Evolutionary conservation across 2,329 filamentous ascomycete species (phyloP), one percentile per base, ranked within the genome.

Genomic region (Neoascochyta sp.): DNA sequence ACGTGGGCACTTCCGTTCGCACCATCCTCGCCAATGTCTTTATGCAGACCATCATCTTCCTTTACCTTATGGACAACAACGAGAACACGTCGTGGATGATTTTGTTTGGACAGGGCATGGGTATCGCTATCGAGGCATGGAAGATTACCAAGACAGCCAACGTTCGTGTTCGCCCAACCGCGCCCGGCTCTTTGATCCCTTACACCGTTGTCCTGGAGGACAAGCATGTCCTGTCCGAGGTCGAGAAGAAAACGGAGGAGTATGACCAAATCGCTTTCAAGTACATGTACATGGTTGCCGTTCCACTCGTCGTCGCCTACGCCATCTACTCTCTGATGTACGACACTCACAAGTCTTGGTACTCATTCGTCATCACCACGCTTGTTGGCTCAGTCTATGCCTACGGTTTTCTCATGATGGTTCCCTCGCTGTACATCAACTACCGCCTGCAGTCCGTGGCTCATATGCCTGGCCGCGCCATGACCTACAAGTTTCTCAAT

Each of bases 51-150:
- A 75, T 96, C 56, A 95, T 98, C 64, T 93, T 98, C 75, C 74
- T 98, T 24, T 98, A 98, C 66, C 76, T 98, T 16, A 70, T 98
- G 52, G 92, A 98, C 69, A 96, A 98, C 70, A 93, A 88, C 46
- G 88, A 95, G 36, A 93, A 92, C 62, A 98, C 92, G 1, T 94
- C 85, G 44, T 98, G 90, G 90, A 96, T 98, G 88, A 96, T 98
- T 50, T 72, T 98, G 12, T 88, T 89, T 28, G 84, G 86, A 8
- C 92, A 98, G 68, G 92, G 83, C 12, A 80, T 94, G 41, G 88
- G 89, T 28, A 85, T 86, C 33, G 63, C 81, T 2, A 73, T 86
- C 27, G 82, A 86, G 63, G 80, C 80, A 23, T 98, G 92, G 92
- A 98, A 98, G 66, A 81, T 98, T 52, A 98, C 92, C 7, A 96